Percentiles rank a stretch among this genome's conserved stretches.
Conservation (phyloP, 2,329 filamentous ascomycete genomes). For the Fusarium annulatum region DNA sequence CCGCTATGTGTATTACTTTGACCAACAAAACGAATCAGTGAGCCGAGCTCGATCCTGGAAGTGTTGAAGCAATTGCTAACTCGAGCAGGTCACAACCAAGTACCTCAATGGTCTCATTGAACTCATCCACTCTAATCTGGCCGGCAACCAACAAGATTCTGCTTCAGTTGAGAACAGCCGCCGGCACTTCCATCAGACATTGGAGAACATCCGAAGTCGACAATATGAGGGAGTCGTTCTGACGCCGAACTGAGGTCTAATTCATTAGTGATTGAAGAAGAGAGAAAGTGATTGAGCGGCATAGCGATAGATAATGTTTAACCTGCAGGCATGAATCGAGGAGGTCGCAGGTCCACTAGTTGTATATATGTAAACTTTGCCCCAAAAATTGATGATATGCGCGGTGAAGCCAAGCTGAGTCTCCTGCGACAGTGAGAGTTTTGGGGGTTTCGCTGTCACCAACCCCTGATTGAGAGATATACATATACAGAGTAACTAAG, state of each 20-base stretch:
- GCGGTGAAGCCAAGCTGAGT: constrained; percentile 2
- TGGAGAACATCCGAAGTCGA: constrained; percentile 91
- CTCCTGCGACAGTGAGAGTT: constrained; percentile 10
- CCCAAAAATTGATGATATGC: constrained; percentile 31
- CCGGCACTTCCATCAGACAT: constrained; percentile 92
- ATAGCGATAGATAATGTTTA: constrained; percentile 46
- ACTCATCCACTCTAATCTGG: constrained; percentile 95
- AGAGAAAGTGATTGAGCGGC: constrained; percentile 24
- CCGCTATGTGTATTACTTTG: constrained; percentile 99
- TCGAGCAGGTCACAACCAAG: constrained; percentile 81
- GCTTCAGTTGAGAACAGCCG: constrained; percentile 87
- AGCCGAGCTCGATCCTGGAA: constrained; percentile 39
- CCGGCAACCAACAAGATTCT: constrained; percentile 84
- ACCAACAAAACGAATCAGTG: constrained; percentile 96
- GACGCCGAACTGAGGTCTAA: constrained; percentile 59
- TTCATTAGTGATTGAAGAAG: not conserved
- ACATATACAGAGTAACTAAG: not conserved
- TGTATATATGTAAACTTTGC: constrained; percentile 47
- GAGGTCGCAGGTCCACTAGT: constrained; percentile 34
- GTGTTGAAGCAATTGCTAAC: constrained; percentile 23
- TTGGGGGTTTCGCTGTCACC: constrained; percentile 2
- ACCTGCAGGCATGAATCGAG: constrained; percentile 16
- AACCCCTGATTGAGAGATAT: not conserved
- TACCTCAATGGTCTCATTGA: constrained; percentile 98
- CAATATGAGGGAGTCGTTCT: constrained; percentile 94